These are phyloP conservation scores for Penicillium sp. DNA, from an alignment of 2,329 filamentous ascomycete species.

Conservation along the genomic window DNA sequence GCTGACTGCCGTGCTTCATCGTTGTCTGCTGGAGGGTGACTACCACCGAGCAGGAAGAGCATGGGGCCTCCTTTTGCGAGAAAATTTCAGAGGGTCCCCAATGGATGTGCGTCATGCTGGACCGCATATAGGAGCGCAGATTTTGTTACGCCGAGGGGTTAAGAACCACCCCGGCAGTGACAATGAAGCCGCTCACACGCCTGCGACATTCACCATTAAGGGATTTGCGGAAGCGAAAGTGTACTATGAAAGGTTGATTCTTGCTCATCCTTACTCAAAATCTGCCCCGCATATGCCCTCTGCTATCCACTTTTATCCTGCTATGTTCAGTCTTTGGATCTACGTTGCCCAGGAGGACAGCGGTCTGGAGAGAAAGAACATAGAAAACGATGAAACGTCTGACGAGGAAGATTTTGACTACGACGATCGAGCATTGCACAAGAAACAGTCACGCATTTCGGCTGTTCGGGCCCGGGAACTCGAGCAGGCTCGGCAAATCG, in stretches of 20 bases:
- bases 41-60: conserved; percentile 70
- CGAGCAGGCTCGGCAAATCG: conserved; percentile 61
- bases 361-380: conserved; percentile 43
- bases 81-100: conserved; percentile 54
- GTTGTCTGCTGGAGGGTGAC: conserved; percentile 69
- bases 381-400: conserved; percentile 35
- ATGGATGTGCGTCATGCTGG: conserved; percentile 69
- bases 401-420: conserved; percentile 17
- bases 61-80: conserved; percentile 70
- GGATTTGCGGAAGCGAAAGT: conserved; percentile 60
- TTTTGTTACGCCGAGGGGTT: conserved; percentile 63
- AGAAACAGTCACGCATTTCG: conserved; percentile 35
- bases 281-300: conserved; percentile 59
- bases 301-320: conserved; percentile 76
- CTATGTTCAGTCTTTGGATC: conserved; percentile 77
- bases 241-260: conserved; percentile 77
- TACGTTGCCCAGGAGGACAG: conserved; percentile 68
- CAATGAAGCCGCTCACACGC: background rate
- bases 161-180: background rate
- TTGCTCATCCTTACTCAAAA: conserved; percentile 71
- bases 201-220: conserved; percentile 40
- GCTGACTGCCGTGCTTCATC: conserved; percentile 69
- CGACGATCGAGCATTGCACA: conserved; percentile 23
- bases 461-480: conserved; percentile 54
- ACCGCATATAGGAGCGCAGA: conserved; percentile 75